Conservation (phyloP, 257 asterid genomes). For the Nicotiana knightiana region DNA sequence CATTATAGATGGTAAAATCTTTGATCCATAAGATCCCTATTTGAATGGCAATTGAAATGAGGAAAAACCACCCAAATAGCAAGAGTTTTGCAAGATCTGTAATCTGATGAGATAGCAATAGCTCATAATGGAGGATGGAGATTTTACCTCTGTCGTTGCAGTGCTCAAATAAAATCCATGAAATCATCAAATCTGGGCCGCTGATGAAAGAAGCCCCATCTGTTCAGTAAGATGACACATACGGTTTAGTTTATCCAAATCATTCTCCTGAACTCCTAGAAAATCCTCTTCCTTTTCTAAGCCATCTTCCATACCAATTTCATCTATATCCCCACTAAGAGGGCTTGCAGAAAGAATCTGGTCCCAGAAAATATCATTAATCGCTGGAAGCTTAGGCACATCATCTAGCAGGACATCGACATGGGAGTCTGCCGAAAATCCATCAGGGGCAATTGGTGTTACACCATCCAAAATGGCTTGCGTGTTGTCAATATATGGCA, state of each 20-base stretch:
- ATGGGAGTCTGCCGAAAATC: constrained; percentile 34
- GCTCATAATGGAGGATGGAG: neutral
- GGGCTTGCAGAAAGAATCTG: constrained; percentile 64
- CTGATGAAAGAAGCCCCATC: constrained; percentile 64
- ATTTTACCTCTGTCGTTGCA: neutral
- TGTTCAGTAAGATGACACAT: constrained; percentile 61
- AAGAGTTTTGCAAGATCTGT: neutral
- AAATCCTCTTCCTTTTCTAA: constrained; percentile 21
- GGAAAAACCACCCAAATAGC: neutral
- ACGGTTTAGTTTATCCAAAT: constrained; percentile 43
- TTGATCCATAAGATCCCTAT: neutral
- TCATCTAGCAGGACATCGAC: constrained; percentile 43
- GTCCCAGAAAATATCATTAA: constrained; percentile 75
- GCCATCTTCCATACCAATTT: constrained; percentile 25
- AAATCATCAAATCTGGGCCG: constrained; percentile 14
- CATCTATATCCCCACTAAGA: constrained; percentile 43
- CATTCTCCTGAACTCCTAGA: constrained; percentile 31
- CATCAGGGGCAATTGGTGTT: constrained; percentile 30
- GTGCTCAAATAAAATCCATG: neutral
- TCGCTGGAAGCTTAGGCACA: constrained; percentile 56
- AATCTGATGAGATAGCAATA: neutral
- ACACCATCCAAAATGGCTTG: constrained; percentile 41
- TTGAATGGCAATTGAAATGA: neutral
- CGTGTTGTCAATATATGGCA: constrained; percentile 23
- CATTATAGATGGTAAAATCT: neutral